phyloP scores from a whole-genome alignment of 345 rosid species.

The Orychophragmus violaceus region DNA sequence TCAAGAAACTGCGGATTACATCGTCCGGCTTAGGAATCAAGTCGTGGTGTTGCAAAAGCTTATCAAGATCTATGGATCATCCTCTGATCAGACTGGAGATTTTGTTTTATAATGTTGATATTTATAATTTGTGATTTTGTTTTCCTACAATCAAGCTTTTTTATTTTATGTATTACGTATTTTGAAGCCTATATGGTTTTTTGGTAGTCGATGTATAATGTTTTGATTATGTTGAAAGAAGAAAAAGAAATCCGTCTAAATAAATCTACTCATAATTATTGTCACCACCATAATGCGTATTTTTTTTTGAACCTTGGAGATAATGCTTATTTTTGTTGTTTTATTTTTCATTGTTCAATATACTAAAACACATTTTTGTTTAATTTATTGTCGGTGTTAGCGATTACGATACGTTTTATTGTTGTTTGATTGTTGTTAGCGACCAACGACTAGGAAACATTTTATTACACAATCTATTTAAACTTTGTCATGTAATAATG shows the following conservation, averaged over 20 bases:
- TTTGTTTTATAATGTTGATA: slow-evolving; percentile 28
- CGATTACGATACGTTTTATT: neutral
- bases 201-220: slow-evolving; percentile 20
- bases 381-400: neutral
- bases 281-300: neutral
- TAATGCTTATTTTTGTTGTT: neutral
- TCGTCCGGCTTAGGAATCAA: slow-evolving; percentile 56
- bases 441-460: neutral
- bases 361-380: neutral
- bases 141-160: neutral
- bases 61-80: slow-evolving; percentile 60
- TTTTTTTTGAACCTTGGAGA: no score
- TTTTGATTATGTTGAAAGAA: slow-evolving; percentile 8
- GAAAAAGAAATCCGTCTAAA: neutral
- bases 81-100: slow-evolving; percentile 21
- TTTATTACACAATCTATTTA: no score
- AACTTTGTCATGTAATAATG: no score
- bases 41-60: slow-evolving; percentile 59
- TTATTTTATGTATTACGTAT: neutral
- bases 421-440: neutral
- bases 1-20: slow-evolving; percentile 80
- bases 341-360: neutral
- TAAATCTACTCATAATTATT: neutral
- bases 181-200: slow-evolving; percentile 14
- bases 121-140: slow-evolving; percentile 4